A percentile compares a stretch with the other conserved stretches of the same genome.
Conservation (phyloP, 768 basidiomycete genomes). For the Lactifluus echinatus region DNA sequence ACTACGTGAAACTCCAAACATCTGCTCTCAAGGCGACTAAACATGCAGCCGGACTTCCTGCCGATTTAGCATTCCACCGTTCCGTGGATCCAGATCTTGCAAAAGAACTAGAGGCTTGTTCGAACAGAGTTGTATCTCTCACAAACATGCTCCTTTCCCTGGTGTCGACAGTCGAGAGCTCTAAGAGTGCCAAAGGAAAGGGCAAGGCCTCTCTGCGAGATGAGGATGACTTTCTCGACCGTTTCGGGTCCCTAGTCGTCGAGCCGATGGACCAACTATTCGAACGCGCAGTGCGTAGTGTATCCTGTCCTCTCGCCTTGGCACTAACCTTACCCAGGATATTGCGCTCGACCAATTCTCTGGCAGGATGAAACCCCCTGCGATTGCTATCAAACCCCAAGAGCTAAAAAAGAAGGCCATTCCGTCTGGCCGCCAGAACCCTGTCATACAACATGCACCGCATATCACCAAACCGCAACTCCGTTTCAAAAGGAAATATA, state of each 20-base stretch:
- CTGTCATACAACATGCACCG: slow-evolving; percentile 64
- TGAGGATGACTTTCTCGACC: slow-evolving; percentile 79
- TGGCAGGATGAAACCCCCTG: slow-evolving; percentile 60
- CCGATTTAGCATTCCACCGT: slow-evolving; percentile 83
- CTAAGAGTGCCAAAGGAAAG: slow-evolving; percentile 33
- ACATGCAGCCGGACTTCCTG: slow-evolving; percentile 50
- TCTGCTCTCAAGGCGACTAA: slow-evolving; percentile 57
- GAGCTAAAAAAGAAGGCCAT: slow-evolving; percentile 28
- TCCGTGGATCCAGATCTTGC: slow-evolving; percentile 71
- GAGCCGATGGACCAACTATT: slow-evolving; percentile 78
- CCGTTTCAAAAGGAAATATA: slow-evolving; percentile 48
- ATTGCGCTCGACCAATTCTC: slow-evolving; percentile 71
- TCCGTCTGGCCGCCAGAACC: slow-evolving; percentile 41
- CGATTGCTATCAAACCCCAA: slow-evolving; percentile 46
- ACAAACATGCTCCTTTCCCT: slow-evolving; percentile 56
- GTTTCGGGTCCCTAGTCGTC: slow-evolving; percentile 69
- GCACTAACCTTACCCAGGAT: slow-evolving; percentile 45
- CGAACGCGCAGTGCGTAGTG: slow-evolving; percentile 63
- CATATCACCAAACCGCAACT: slow-evolving; percentile 78
- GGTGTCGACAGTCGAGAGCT: slow-evolving; percentile 36
- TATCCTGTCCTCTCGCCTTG: neutral
- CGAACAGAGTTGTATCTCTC: slow-evolving; percentile 53
- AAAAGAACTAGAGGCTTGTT: slow-evolving; percentile 59
- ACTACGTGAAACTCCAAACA: slow-evolving; percentile 49
- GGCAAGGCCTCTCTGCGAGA: slow-evolving; percentile 48